A percentile compares a stretch with the other conserved stretches of the same genome.
These are phyloP conservation scores for Aristolochia californica DNA, from an alignment of 164 flowering plant genomes.

Conservation along the genomic window DNA sequence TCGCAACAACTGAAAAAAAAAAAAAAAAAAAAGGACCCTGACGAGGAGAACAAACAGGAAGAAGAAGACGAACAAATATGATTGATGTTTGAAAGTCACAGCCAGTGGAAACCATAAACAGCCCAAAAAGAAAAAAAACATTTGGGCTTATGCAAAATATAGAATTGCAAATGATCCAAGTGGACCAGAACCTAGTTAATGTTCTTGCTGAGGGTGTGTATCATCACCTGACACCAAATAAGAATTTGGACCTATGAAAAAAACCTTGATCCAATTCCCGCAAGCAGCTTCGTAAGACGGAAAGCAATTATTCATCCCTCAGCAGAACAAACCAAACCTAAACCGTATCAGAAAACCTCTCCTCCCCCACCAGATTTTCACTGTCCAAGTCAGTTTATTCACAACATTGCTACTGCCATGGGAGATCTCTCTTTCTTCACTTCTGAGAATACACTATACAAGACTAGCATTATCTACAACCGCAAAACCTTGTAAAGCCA, in stretches of 20 bases:
- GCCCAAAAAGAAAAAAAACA: slow-evolving; percentile 6
- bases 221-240: slow-evolving; percentile 5
- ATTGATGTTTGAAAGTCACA: neutral
- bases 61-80: too few relatives aligned
- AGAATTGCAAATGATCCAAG: neutral
- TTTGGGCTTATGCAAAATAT: slow-evolving; percentile 5
- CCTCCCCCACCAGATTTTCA: too few relatives aligned
- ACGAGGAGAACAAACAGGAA: too few relatives aligned
- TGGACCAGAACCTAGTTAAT: neutral
- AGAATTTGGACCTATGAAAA: slow-evolving; percentile 34
- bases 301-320: slow-evolving; percentile 17
- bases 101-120: neutral
- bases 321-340: slow-evolving; percentile 10
- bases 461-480: neutral
- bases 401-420: slow-evolving; percentile 6
- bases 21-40: too few relatives aligned
- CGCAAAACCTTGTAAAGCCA: neutral
- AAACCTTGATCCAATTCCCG: slow-evolving; percentile 29
- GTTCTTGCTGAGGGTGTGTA: neutral
- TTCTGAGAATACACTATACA: neutral
- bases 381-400: slow-evolving; percentile 10
- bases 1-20: too few relatives aligned
- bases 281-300: slow-evolving; percentile 29
- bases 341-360: slow-evolving; percentile 17
- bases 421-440: too few relatives aligned